These are phyloP conservation scores for Peronospora tabacina DNA, from an alignment of 352 stramenopile species.

Conservation along the genomic window DNA sequence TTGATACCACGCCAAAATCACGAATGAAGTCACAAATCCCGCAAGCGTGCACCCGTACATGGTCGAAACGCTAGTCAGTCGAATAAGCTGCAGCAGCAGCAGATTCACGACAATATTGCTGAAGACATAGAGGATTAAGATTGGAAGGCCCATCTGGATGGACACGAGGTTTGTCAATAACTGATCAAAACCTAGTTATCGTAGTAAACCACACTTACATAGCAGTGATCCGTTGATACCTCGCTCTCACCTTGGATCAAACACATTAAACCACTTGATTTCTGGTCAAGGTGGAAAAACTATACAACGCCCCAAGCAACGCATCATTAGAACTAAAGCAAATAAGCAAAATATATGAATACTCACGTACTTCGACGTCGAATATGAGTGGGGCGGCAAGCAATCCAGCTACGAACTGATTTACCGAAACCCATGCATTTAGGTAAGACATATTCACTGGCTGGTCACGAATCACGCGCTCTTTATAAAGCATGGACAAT, in stretches of 20 bases:
- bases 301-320: conserved; percentile 4
- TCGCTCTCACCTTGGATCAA: conserved; percentile 71
- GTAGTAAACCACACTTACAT: conserved; percentile 34
- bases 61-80: conserved; percentile 67
- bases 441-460: conserved; percentile 85
- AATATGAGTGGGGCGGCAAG: conserved; percentile 77
- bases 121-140: conserved; percentile 64
- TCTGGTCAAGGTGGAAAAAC: conserved; percentile 68
- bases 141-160: conserved; percentile 55
- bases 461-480: conserved; percentile 67
- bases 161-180: conserved; percentile 1
- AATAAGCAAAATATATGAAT: neutral
- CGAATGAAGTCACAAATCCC: conserved; percentile 69
- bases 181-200: neutral
- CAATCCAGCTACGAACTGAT: conserved; percentile 80
- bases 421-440: conserved; percentile 81
- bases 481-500: conserved; percentile 85
- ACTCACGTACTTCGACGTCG: conserved; percentile 43
- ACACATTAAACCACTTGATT: conserved; percentile 71
- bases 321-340: neutral
- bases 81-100: conserved; percentile 61
- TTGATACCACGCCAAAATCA: conserved; percentile 72
- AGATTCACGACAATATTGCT: conserved; percentile 79
- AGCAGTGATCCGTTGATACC: conserved; percentile 58
- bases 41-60: conserved; percentile 66